Base-by-base conservation (phyloP, 2,329 filamentous ascomycete genomes). In the Massarina eburnea region DNA sequence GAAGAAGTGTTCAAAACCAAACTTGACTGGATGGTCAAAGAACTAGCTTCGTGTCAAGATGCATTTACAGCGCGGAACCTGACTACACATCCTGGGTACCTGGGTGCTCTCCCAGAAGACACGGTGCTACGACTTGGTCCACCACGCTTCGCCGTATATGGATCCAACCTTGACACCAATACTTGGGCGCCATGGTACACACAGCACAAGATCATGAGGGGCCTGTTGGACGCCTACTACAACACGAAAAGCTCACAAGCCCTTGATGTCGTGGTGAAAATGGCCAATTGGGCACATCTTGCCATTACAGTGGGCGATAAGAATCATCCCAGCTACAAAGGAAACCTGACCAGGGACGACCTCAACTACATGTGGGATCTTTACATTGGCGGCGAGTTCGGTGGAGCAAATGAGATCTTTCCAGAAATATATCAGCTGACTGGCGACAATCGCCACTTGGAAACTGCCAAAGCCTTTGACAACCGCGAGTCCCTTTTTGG, bases 101-200 rank as follows among this genome's bases (percentile, higher is more conserved):
- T 54, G 8, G 51, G 51, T 10, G 51, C 51, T 2, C 43, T 54
- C 35, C 51, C 51, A 1, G 51, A 54, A 20, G 51, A 54, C 21
- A 51, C 51, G 8, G 47, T 54, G 3, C 34, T 54, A 37, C 45
- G 51, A 19, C 41, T 48, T 20, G 51, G 51, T 4, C 51, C 51
- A 3, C 51, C 51, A 6, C 48, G 51, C 24, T 54, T 48, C 36
- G 51, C 51, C 24, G 36, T 54, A 2, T 49, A 54, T 41, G 51
- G 48, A 18, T 18, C n/a, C 21, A 43, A 49, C 21, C 19, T 36
- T 9, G 45, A 26, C 8, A 47, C 35, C 17, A 54, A 54, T 22
- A 54, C 51, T n/a, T 54, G 51, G 51, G 51, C 51, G 9, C 27
- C 51, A n/a, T 54, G 48, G 48, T 51, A 54, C 20, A 54, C 48